phyloP scores from a whole-genome alignment of 2,329 filamentous ascomycete genomes.

The Epichloe festucae region DNA sequence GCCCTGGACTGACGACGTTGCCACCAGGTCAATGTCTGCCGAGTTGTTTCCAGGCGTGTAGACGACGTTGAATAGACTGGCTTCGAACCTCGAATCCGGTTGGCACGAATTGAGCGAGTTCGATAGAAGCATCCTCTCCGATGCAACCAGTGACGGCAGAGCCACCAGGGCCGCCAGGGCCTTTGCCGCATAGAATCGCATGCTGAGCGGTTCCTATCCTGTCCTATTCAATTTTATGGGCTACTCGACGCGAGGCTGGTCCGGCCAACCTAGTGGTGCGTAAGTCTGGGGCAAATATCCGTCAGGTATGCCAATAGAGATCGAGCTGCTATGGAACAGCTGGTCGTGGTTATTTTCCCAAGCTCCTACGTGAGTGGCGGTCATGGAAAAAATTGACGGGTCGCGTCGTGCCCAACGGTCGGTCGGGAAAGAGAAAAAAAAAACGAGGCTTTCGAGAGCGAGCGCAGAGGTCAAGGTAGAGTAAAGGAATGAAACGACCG shows the following conservation, averaged over 20 bases:
- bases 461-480: neutral
- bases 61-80: slow-evolving; percentile 69
- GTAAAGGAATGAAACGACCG: neutral
- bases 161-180: slow-evolving; percentile 2
- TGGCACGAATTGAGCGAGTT: slow-evolving; percentile 71
- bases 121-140: slow-evolving; percentile 18
- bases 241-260: neutral
- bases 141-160: slow-evolving; percentile 3
- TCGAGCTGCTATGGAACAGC: no score
- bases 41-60: slow-evolving; percentile 59
- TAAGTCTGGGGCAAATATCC: no score
- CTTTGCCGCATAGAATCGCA: slow-evolving; percentile 1
- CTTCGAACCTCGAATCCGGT: slow-evolving; percentile 65
- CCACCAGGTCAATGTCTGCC: slow-evolving; percentile 57
- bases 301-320: no score
- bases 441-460: neutral
- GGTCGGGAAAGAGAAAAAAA: neutral
- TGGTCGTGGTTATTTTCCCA: neutral
- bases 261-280: no score
- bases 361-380: neutral
- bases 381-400: neutral
- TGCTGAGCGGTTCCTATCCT: neutral
- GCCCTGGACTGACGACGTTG: slow-evolving; percentile 62
- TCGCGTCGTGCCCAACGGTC: neutral
- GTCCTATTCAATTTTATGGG: neutral